Base-by-base conservation (phyloP, 352 stramenopile genomes). In the Phytophthora hybrid region DNA sequence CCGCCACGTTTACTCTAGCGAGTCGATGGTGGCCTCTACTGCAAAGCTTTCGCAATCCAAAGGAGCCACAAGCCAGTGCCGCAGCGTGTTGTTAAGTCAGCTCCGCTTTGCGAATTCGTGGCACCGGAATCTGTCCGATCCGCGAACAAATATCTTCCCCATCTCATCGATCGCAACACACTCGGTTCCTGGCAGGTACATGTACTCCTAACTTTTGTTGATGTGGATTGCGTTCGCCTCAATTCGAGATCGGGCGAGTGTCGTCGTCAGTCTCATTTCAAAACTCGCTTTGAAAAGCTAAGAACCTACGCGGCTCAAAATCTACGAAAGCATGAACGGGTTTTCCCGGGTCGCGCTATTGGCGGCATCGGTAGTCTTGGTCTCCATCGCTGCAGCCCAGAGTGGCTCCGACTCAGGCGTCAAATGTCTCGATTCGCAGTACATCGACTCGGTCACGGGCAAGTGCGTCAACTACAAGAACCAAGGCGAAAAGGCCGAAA, bases 381-480 rank as follows among this genome's bases (percentile, higher is more conserved):
- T 81, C 6, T 78, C 80, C 51, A 75, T 74, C 11, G 63, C 76
- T 21, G 67, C 85, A 59, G 59, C 60, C 8, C 57, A 73, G 19
- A 62, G 46, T 16, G 67, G 59, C 13, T 70, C 60, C 32, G 49
- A 31, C 19, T 85, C 88, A 39, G 70, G 56, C 26, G 63, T 68
- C 23, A 56, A 49, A 8, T 82, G 76, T 29, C 34, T 57, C 0
- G 51, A 44, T 0, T 76, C 75, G 39, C 82, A 90, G 60, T 90
- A 85, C 62, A 49, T 82, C 21, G 74, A 73, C 16, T 55, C 71
- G 11, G 66, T 46, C 1, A 73, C 74, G n/a, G 76, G 74, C 23
- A 58, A 60, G 29, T 88, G 82, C 62, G 64, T 90, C 53, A 26
- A 82, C 69, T 90, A 81, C 51, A 44, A 55, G 11, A 73, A 55